Conservation (phyloP, 768 basidiomycete species). For the Tylopilus balloui region DNA sequence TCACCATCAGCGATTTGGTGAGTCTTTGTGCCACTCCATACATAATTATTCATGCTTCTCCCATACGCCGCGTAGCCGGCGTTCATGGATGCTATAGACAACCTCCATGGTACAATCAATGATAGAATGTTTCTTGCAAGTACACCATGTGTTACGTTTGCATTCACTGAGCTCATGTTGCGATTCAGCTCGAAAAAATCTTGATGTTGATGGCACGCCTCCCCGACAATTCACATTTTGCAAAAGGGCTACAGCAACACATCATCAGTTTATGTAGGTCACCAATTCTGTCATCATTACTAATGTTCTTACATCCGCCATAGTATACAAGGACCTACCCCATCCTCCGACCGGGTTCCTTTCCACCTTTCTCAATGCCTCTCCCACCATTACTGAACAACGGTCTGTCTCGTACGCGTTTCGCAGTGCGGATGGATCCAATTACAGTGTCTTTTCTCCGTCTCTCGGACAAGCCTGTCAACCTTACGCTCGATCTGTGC, state of each 20-base stretch:
- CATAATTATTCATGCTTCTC: neutral
- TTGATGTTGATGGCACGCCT: slow-evolving; percentile 57
- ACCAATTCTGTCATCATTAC: neutral
- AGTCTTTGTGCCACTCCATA: neutral
- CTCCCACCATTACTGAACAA: neutral
- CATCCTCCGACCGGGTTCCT: slow-evolving; percentile 64
- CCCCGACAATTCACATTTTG: slow-evolving; percentile 27
- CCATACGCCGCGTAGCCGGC: slow-evolving; percentile 37
- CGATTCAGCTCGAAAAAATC: slow-evolving; percentile 56
- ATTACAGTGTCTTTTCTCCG: slow-evolving; percentile 53
- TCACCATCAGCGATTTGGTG: slow-evolving; percentile 28
- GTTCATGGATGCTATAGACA: slow-evolving; percentile 43
- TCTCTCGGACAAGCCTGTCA: slow-evolving; percentile 54
- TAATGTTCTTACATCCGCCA: neutral
- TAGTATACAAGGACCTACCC: slow-evolving; percentile 77
- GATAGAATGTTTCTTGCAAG: slow-evolving; percentile 60
- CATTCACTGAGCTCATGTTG: slow-evolving; percentile 3
- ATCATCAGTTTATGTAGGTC: slow-evolving; percentile 57
- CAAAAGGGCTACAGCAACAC: slow-evolving; percentile 41
- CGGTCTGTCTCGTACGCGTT: slow-evolving; percentile 43
- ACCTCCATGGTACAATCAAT: slow-evolving; percentile 42
- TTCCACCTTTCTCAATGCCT: slow-evolving; percentile 12
- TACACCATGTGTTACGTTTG: slow-evolving; percentile 6
- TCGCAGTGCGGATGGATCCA: slow-evolving; percentile 56
- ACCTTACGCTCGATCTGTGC: slow-evolving; percentile 67